phyloP scores from a whole-genome alignment of 1,139 yeast species.

The Pneumocystis murina region DNA sequence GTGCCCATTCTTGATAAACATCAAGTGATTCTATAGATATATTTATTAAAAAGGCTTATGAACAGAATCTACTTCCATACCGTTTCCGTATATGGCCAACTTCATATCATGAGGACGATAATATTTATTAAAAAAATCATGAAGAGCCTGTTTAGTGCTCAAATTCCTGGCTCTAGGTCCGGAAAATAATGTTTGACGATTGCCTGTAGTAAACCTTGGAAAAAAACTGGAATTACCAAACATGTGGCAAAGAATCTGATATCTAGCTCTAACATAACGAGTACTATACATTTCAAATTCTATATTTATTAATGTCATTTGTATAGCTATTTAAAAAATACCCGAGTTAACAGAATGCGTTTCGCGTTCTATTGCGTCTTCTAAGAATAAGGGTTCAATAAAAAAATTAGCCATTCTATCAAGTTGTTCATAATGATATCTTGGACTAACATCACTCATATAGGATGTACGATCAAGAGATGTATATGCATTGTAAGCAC shows the following conservation, averaged over 20 bases:
- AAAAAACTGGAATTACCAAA: slow-evolving; percentile 60
- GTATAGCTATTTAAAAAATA: slow-evolving; percentile 25
- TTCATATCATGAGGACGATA: slow-evolving; percentile 76
- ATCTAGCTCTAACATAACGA: slow-evolving; percentile 73
- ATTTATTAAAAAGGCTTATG: background rate
- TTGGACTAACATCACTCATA: slow-evolving; percentile 68
- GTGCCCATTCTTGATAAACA: slow-evolving; percentile 54
- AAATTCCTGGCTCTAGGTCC: slow-evolving; percentile 36
- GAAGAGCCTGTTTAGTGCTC: slow-evolving; percentile 53
- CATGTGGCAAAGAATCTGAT: slow-evolving; percentile 64
- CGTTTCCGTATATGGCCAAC: slow-evolving; percentile 63
- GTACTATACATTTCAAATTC: slow-evolving; percentile 83
- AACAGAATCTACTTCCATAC: background rate
- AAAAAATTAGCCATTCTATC: slow-evolving; percentile 91
- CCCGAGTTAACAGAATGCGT: slow-evolving; percentile 91
- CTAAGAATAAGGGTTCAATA: slow-evolving; percentile 65
- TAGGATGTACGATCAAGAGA: slow-evolving; percentile 81
- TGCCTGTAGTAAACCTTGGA: slow-evolving; percentile 62
- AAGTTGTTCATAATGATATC: slow-evolving; percentile 67
- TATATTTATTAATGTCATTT: background rate
- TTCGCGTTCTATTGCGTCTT: slow-evolving; percentile 77
- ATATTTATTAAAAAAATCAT: slow-evolving; percentile 41
- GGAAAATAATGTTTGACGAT: slow-evolving; percentile 43
- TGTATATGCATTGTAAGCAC: slow-evolving; percentile 69
- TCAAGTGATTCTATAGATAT: slow-evolving; percentile 43